Evolutionary conservation across 2,329 filamentous ascomycete species (phyloP), one percentile per base, ranked within the genome.

Genomic region (Helminthosporium solani): DNA sequence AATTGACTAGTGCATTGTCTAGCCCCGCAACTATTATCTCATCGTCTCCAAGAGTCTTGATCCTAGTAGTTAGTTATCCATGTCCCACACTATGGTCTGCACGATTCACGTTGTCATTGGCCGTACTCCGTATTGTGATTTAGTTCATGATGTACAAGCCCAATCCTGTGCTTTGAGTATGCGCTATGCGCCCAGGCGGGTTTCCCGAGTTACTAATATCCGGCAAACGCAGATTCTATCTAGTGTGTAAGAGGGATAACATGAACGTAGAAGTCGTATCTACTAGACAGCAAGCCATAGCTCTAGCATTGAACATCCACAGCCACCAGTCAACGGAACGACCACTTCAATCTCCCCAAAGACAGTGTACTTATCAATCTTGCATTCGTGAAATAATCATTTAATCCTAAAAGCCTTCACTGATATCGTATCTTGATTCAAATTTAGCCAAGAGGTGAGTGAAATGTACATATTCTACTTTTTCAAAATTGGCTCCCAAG

Each of bases 301-400:
- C 59, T 2, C 52, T 57, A 23, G 60, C 57, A 38, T 44, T 45
- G 6, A 48, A 35, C 37, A 20, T 27, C 44, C 43, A 25, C 12
- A 25, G 9, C 23, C 23, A 18, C 19, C 23, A 14, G 9, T 11
- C 19, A 35, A 8, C 15, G 14, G 19, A 35, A 5, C 12, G 14
- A 33, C 12, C 12, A 33, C 31, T 20, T 36, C 14, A 21, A 19
- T 6, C 14, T 7, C 9, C 3, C 16, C 15, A 31, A 34, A 12
- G 34, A 40, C 20, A 33, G 3, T 14, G 3, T 7, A 27, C 39
- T 31, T 30, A 48, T 52, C 38, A 59, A 9, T 1, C 56, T 57
- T 15, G 59, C 3, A 33, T 57, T 56, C 57, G 58, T 62, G n/a
- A 62, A 46, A 36, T 57, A 50, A 18, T 61, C 60, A 43, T 63